A percentile compares a stretch with the other conserved stretches of the same genome.
Conservation (phyloP, 441 rosid species). For the Jatropha podagrica region DNA sequence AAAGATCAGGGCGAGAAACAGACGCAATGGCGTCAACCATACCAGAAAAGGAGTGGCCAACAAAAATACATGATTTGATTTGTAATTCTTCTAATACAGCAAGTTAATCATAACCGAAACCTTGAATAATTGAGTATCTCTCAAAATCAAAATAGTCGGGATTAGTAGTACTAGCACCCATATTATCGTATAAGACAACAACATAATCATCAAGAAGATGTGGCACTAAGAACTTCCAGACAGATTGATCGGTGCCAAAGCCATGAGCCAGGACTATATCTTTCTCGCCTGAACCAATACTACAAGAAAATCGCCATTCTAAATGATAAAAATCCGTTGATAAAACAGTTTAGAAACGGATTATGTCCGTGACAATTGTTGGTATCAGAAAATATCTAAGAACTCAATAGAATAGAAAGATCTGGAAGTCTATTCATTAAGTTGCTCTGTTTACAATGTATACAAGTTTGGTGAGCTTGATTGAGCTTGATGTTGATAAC, state of each 20-base stretch:
- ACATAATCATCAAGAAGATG: slow-evolving; percentile 60
- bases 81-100: slow-evolving; percentile 65
- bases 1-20: slow-evolving; percentile 65
- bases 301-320: too few species aligned
- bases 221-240: slow-evolving; percentile 77
- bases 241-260: slow-evolving; percentile 80
- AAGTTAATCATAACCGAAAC: slow-evolving; percentile 61
- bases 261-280: slow-evolving; percentile 66
- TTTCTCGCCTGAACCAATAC: background rate
- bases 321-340: too few species aligned
- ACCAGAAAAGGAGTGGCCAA: slow-evolving; percentile 69
- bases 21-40: slow-evolving; percentile 80
- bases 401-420: too few species aligned
- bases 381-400: too few species aligned
- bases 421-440: too few species aligned
- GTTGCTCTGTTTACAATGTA: too few species aligned
- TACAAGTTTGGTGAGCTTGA: too few species aligned
- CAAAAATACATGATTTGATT: slow-evolving; percentile 53
- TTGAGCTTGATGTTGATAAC: too few species aligned
- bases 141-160: slow-evolving; percentile 70
- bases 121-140: slow-evolving; percentile 64
- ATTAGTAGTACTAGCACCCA: slow-evolving; percentile 85
- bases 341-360: too few species aligned
- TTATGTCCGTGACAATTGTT: too few species aligned
- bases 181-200: slow-evolving; percentile 64